Evolutionary conservation across 2,329 filamentous ascomycete genomes (phyloP), one percentile per base, ranked within the genome.

Genomic region (Fusarium dlaminii): DNA sequence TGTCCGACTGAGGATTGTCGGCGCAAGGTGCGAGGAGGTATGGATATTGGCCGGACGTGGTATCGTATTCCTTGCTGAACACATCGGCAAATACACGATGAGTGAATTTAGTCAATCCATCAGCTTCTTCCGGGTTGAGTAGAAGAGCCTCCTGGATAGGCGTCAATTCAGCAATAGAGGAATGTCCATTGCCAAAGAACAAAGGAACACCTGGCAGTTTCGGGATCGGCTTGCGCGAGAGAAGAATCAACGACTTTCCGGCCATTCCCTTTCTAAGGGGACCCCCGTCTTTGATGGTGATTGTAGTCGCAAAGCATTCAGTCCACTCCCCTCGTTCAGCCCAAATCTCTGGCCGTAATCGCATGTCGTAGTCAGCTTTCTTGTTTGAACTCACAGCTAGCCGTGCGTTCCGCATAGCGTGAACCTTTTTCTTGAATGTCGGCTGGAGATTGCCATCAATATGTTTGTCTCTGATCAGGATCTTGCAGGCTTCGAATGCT

Each of bases 21-120:
- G 0, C 24, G 55, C 14, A 82, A 0, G 96, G 96, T 1, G 91
- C 93, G 20, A 98, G 79, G 85, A 95, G 98, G 81, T 98, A 99
- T 0, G 95, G 92, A 80, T 98, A 88, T 34, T 91, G 90, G 2
- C 86, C 82, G 0, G 86, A 75, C 22, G 90, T 86, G 0, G 89
- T 85, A 55, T 93, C 90, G 77, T 94, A 99, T 7, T 87, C 86
- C 81, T 99, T 99, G 81, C 95, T 96, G 84, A 98, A 98, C 0
- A 98, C 85, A 75, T 98, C 94, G 22, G 89, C 84, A 81, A 97
- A 98, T 0, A 97, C 82, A 9, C 88, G 87, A 45, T 97, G 83
- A 0, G 94, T 98, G 79, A 96, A 97, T 0, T 81, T 82, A 2
- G 90, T 91, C n/a, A 98, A 80, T 4, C 84, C 80, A 2, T 87